Conservation (phyloP, 306 rosid genomes). For the Gynostemma pentaphyllum region DNA sequence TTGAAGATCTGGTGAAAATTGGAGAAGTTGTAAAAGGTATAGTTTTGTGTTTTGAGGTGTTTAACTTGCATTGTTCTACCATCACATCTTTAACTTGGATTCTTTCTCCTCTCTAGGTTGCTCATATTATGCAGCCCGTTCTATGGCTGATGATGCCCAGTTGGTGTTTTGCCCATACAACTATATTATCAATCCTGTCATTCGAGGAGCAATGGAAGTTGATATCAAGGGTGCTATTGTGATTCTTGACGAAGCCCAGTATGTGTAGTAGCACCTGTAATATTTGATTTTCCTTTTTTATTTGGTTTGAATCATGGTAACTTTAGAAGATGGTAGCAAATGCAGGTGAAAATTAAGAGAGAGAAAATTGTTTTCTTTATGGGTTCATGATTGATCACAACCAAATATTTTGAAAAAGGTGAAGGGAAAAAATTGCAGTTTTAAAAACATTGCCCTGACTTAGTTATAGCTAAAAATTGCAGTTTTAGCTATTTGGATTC, state of each 20-base stretch:
- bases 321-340: neutral
- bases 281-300: neutral
- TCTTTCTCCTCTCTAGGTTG: slow-evolving; percentile 43
- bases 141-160: slow-evolving; percentile 74
- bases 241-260: slow-evolving; percentile 92
- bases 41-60: slow-evolving; percentile 3
- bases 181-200: slow-evolving; percentile 81
- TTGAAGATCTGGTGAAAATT: slow-evolving; percentile 84
- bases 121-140: slow-evolving; percentile 87
- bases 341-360: neutral
- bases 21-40: slow-evolving; percentile 73
- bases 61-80: neutral
- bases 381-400: no score
- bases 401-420: no score
- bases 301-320: neutral
- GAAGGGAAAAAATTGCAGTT: no score
- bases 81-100: neutral
- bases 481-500: neutral
- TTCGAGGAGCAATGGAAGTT: slow-evolving; percentile 89
- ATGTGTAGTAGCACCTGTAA: slow-evolving; percentile 16
- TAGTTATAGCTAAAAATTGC: no score
- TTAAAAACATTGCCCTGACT: no score
- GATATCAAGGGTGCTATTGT: slow-evolving; percentile 76
- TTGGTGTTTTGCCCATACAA: slow-evolving; percentile 89
- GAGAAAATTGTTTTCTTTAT: no score